Conservation (phyloP, 495 filamentous ascomycete genomes). For the Bombardia bombarda region DNA sequence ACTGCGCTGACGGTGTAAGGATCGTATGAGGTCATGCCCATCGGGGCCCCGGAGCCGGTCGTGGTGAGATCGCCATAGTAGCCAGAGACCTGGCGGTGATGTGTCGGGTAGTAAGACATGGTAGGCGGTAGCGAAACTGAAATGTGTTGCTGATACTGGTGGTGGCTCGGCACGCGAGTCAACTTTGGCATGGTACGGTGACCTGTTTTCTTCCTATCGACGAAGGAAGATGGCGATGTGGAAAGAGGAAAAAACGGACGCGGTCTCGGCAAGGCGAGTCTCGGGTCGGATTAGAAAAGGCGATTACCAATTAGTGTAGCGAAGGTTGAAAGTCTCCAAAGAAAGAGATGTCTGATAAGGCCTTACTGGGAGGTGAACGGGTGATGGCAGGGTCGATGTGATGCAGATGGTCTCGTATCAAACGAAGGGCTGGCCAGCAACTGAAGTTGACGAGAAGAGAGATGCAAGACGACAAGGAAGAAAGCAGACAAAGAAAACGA, state of each 20-base stretch:
- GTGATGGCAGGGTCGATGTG: not conserved
- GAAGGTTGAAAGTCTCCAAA: not conserved
- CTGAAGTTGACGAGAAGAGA: slow-evolving; percentile 14
- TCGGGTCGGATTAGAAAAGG: slow-evolving; percentile 14
- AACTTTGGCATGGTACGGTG: slow-evolving; percentile 24
- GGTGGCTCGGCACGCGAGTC: slow-evolving; percentile 22
- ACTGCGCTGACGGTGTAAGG: slow-evolving; percentile 27
- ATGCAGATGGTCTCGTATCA: slow-evolving; percentile 31
- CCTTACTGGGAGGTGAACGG: slow-evolving; percentile 8
- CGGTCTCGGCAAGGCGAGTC: slow-evolving; percentile 7
- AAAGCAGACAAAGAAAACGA: slow-evolving; percentile 17
- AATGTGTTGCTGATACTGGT: slow-evolving; percentile 18
- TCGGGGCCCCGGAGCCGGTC: slow-evolving; percentile 10
- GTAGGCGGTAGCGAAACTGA: slow-evolving; percentile 8
- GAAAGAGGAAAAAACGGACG: slow-evolving; percentile 1
- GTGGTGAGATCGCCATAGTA: slow-evolving; percentile 22
- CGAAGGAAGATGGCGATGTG: not conserved
- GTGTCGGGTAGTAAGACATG: slow-evolving; percentile 25
- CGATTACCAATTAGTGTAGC: slow-evolving; percentile 15
- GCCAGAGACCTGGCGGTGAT: slow-evolving; percentile 15
- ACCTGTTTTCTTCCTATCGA: slow-evolving; percentile 2
- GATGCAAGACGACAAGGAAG: slow-evolving; percentile 10
- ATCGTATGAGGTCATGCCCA: slow-evolving; percentile 27
- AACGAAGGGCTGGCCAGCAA: slow-evolving; percentile 34
- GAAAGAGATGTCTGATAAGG: slow-evolving; percentile 4